Evolutionary conservation across 768 basidiomycete genomes (phyloP), one percentile per base, ranked within the genome.

Genomic region (Pisolithus tinctorius): DNA sequence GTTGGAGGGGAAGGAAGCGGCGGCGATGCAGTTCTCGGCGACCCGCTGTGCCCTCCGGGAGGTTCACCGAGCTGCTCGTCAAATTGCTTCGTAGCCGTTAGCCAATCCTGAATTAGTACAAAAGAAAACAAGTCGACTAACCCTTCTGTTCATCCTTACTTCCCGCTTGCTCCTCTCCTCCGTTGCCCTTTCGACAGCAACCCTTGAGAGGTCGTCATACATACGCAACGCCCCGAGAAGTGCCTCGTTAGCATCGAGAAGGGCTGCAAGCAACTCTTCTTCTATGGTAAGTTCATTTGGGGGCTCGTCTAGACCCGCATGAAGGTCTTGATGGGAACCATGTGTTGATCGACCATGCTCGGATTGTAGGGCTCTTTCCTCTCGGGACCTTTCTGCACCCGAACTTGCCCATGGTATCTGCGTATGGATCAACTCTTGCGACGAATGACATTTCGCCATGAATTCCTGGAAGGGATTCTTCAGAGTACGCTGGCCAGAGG

Each of bases 351-450:
- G 40, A 55, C 58, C 45, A 45, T 46, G 55, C 25, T 49, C 49
- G 17, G 52, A 45, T 54, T 34, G 31, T 13, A n/a, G 54, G 58
- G 17, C 61, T 65, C 10, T 62, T 55, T 56, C 66, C 11, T 61
- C 58, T 31, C 87, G 75, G 7, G 86, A 86, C 43, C 80, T 80
- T 58, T 87, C 85, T 1, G 92, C 92, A 13, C 84, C 80, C 1
- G 90, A 83, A 20, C 83, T 79, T 4, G 93, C 93, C 93, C 93
- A 95, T 6, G 87, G 83, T 59, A 96, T 93, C 67, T 94, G 93
- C 10, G 86, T 83, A 56, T 75, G 84, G 26, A 95, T 81, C 10
- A 93, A 77, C 54, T 93, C 92, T 66, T 92, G 90, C 2, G 89
- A 92, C 3, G 79, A 75, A 29, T 81, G 77, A 63, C 91, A 93